phyloP scores from a whole-genome alignment of 108 stramenopile species.

The Asterionellopsis glacialis region DNA sequence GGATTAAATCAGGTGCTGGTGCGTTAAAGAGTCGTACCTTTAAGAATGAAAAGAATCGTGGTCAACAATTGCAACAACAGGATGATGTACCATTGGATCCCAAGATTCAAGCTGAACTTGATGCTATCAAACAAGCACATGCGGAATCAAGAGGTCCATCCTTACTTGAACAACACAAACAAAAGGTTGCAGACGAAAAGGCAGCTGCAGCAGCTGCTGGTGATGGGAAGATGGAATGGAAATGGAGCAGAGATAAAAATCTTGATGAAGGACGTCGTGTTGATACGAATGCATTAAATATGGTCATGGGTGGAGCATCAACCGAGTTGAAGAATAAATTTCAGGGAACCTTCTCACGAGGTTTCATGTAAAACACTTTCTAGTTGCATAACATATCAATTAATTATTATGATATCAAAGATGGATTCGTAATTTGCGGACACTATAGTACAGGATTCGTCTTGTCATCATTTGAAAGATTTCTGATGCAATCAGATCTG shows the following conservation, averaged over 20 bases:
- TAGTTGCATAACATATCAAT: not conserved
- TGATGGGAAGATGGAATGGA: conserved; percentile 32
- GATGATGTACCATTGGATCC: conserved; percentile 45
- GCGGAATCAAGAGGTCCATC: conserved; percentile 65
- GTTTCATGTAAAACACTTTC: not conserved
- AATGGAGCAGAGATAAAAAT: conserved; percentile 73
- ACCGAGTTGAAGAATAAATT: conserved; percentile 71
- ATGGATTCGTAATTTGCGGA: no score
- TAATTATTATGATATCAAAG: no score
- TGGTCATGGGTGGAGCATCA: conserved; percentile 73
- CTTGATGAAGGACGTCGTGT: conserved; percentile 81
- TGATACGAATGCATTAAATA: conserved; percentile 74
- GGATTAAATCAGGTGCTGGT: conserved; percentile 46
- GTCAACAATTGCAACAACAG: conserved; percentile 2
- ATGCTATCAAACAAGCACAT: conserved; percentile 69
- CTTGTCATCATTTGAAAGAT: no score
- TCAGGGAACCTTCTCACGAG: conserved; percentile 44
- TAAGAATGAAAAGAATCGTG: conserved; percentile 38
- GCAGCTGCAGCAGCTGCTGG: conserved; percentile 15
- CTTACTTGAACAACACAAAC: conserved; percentile 66
- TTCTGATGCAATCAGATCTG: no score
- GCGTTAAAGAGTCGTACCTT: conserved; percentile 55
- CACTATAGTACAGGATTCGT: no score
- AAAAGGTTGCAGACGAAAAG: conserved; percentile 41
- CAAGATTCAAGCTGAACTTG: conserved; percentile 68